Conservation (phyloP, 768 basidiomycete genomes). For the Mycena capillaripes region DNA sequence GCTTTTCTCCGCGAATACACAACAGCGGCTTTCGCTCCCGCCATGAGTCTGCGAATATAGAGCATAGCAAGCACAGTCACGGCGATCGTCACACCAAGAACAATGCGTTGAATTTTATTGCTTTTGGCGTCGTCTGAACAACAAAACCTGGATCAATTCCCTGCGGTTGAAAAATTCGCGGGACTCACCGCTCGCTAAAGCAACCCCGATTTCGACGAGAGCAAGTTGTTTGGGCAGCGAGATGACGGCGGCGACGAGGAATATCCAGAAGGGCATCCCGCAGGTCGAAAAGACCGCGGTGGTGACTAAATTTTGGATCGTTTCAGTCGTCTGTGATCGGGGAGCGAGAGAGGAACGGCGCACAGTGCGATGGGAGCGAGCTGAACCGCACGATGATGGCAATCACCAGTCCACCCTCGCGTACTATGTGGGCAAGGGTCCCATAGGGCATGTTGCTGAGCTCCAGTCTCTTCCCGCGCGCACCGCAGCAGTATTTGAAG, state of each 20-base stretch:
- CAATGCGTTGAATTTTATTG: conserved; percentile 42
- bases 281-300: conserved; percentile 57
- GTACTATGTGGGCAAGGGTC: conserved; percentile 53
- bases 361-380: conserved; percentile 55
- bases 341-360: conserved; percentile 10
- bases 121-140: conserved; percentile 21
- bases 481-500: conserved; percentile 54
- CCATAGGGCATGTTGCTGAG: conserved; percentile 51
- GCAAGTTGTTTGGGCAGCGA: conserved; percentile 61
- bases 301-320: conserved; percentile 42
- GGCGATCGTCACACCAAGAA: not conserved
- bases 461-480: conserved; percentile 53
- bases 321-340: not conserved
- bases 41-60: conserved; percentile 57
- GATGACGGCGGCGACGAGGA: conserved; percentile 54
- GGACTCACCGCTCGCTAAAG: conserved; percentile 24
- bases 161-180: too few species aligned
- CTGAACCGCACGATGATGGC: conserved; percentile 47
- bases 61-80: conserved; percentile 54
- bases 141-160: not conserved
- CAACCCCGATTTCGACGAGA: conserved; percentile 59
- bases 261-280: conserved; percentile 56
- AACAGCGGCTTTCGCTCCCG: conserved; percentile 31
- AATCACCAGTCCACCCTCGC: conserved; percentile 58
- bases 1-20: conserved; percentile 40